Evolutionary conservation across 805 yeast species (phyloP).

Genomic region (Pachysolen tannophilus): DNA sequence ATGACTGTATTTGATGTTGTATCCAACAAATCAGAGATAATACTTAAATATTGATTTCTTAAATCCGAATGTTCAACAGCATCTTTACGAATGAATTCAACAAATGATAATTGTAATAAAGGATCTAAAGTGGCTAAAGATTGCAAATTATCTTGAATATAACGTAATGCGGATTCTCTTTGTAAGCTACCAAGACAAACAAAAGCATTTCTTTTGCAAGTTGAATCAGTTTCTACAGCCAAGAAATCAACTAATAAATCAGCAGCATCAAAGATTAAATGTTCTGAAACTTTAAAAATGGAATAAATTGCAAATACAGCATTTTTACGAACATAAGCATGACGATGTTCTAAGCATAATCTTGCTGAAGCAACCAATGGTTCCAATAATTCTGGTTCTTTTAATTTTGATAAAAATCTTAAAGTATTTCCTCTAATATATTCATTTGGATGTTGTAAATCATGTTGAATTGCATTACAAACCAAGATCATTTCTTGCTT

Average conservation of each 20-base stretch:
- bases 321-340: slow-evolving; percentile 95
- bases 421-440: slow-evolving; percentile 92
- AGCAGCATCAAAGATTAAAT: slow-evolving; percentile 92
- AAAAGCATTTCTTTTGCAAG: slow-evolving; percentile 94
- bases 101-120: slow-evolving; percentile 77
- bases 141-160: slow-evolving; percentile 62
- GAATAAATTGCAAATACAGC: slow-evolving; percentile 89
- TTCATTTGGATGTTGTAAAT: slow-evolving; percentile 96
- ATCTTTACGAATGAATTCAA: slow-evolving; percentile 87
- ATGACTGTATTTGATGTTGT: slow-evolving; percentile 64
- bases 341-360: slow-evolving; percentile 89
- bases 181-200: slow-evolving; percentile 76
- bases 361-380: slow-evolving; percentile 92
- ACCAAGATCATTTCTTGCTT: slow-evolving; percentile 98
- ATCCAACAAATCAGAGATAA: slow-evolving; percentile 68
- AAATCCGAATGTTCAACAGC: slow-evolving; percentile 56
- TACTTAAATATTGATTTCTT: slow-evolving; percentile 60
- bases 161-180: slow-evolving; percentile 78
- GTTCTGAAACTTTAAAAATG: slow-evolving; percentile 75
- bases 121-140: slow-evolving; percentile 66
- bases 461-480: slow-evolving; percentile 96
- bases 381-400: slow-evolving; percentile 89
- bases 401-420: slow-evolving; percentile 82
- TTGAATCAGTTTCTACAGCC: slow-evolving; percentile 79
- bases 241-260: slow-evolving; percentile 70